Evolutionary conservation across 768 basidiomycete genomes (phyloP).

Genomic region (Amanita rimosa): DNA sequence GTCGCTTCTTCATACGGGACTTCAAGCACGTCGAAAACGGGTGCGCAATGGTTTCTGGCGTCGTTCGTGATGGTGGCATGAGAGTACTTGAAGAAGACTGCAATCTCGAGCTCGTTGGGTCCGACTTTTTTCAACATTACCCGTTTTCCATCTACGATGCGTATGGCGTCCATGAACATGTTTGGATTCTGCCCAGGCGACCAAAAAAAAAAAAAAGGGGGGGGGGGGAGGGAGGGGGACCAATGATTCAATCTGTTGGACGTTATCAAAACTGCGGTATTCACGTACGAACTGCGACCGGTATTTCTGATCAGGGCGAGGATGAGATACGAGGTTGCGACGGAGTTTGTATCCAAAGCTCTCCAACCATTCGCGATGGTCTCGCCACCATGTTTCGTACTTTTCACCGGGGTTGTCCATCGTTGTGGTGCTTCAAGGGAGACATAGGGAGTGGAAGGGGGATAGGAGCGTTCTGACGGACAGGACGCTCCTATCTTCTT

Average conservation of each 20-base stretch:
- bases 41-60: slow-evolving; percentile 25
- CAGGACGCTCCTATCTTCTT: not conserved
- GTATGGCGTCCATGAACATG: slow-evolving; percentile 20
- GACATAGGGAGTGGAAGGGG: not conserved
- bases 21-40: slow-evolving; percentile 15
- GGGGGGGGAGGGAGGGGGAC: too few relatives aligned
- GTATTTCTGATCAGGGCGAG: slow-evolving; percentile 14
- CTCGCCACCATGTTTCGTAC: slow-evolving; percentile 12
- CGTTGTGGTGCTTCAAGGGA: not conserved
- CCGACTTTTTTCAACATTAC: slow-evolving; percentile 20
- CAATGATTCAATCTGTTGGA: too few relatives aligned
- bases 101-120: slow-evolving; percentile 21
- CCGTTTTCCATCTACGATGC: slow-evolving; percentile 16
- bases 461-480: not conserved
- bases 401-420: not conserved
- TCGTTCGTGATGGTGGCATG: slow-evolving; percentile 7
- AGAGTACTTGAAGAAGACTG: slow-evolving; percentile 11
- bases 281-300: not conserved
- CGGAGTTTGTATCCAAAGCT: slow-evolving; percentile 21
- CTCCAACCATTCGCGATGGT: slow-evolving; percentile 17
- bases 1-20: slow-evolving; percentile 11
- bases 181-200: not conserved
- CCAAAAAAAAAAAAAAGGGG: too few relatives aligned
- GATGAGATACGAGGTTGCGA: slow-evolving; percentile 17
- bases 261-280: too few relatives aligned